These are phyloP conservation scores for Chlorella sp. DNA, from an alignment of 139 green algal species.

Conservation along the genomic window DNA sequence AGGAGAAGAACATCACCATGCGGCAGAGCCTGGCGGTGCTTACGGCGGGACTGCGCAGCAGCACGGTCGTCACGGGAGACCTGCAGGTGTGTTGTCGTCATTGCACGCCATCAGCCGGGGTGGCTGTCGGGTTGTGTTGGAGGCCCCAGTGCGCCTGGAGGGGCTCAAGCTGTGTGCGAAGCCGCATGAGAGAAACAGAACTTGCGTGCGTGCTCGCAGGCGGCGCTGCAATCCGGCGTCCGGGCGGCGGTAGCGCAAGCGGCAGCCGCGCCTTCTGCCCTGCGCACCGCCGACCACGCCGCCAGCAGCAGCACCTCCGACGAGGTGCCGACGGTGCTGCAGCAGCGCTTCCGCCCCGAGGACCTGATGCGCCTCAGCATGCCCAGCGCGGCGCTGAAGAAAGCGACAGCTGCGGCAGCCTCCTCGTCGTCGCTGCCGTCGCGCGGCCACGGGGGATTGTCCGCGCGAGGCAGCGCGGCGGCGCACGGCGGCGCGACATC, in stretches of 20 bases:
- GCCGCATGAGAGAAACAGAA: too few species aligned
- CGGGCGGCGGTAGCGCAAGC: too few species aligned
- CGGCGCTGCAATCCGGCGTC: not conserved
- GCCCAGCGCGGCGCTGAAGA: not conserved
- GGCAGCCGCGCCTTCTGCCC: not conserved
- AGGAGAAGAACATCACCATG: constrained; percentile 32
- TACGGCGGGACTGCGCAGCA: not conserved
- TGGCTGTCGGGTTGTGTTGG: not conserved
- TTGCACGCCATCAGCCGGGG: not conserved
- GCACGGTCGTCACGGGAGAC: not conserved
- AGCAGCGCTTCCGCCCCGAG: constrained; percentile 3
- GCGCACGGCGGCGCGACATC: not conserved
- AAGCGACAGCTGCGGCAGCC: not conserved
- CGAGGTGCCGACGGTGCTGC: constrained; percentile 1
- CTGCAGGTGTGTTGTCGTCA: too few species aligned
- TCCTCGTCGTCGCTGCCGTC: too few species aligned
- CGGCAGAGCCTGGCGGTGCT: constrained; percentile 32
- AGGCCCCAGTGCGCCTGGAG: not conserved
- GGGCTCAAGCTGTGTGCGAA: not conserved
- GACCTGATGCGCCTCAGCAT: constrained; percentile 2
- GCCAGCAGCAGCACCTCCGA: not conserved
- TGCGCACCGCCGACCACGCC: not conserved
- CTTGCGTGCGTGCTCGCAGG: too few species aligned
- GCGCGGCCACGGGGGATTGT: too few species aligned
- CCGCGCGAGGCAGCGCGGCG: not conserved